These are phyloP conservation scores for Wickerhamomyces sp. DNA, from an alignment of 1,139 yeast genomes.

Conservation along the genomic window DNA sequence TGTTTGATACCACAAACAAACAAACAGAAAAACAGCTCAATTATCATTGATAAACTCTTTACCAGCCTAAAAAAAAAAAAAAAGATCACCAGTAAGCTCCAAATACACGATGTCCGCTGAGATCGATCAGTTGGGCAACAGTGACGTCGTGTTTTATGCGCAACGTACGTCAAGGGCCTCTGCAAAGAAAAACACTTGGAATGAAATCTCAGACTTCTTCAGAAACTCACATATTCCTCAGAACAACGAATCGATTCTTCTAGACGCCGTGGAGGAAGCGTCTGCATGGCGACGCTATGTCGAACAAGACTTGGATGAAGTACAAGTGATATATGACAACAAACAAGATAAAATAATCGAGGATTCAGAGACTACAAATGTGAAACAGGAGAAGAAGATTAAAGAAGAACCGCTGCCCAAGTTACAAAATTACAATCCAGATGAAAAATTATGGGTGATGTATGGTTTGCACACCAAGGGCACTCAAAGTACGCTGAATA, in stretches of 20 bases:
- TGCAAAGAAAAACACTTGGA: slow-evolving; percentile 9
- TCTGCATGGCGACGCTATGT: slow-evolving; percentile 18
- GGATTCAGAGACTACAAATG: not conserved
- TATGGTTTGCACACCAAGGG: slow-evolving; percentile 12
- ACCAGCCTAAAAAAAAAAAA: too few species aligned
- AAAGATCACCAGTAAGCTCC: not conserved
- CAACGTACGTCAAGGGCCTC: slow-evolving; percentile 11
- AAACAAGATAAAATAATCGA: not conserved
- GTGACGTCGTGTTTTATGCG: not conserved
- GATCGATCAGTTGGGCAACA: not conserved
- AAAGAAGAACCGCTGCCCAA: not conserved
- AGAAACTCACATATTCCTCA: slow-evolving; percentile 17
- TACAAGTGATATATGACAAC: slow-evolving; percentile 6
- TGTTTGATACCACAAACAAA: too few species aligned
- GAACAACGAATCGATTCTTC: slow-evolving; percentile 9
- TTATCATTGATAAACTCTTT: too few species aligned
- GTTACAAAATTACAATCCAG: slow-evolving; percentile 3
- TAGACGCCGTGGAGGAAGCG: slow-evolving; percentile 15
- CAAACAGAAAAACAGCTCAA: too few species aligned
- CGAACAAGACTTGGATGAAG: slow-evolving; percentile 17
- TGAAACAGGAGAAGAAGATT: not conserved
- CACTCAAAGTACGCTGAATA: slow-evolving; percentile 1
- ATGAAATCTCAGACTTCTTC: slow-evolving; percentile 18
- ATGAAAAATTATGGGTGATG: slow-evolving; percentile 12
- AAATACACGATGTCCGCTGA: not conserved